phyloP scores from a whole-genome alignment of 2,329 filamentous ascomycete genomes.

The Phaeophleospora eucalypticola region DNA sequence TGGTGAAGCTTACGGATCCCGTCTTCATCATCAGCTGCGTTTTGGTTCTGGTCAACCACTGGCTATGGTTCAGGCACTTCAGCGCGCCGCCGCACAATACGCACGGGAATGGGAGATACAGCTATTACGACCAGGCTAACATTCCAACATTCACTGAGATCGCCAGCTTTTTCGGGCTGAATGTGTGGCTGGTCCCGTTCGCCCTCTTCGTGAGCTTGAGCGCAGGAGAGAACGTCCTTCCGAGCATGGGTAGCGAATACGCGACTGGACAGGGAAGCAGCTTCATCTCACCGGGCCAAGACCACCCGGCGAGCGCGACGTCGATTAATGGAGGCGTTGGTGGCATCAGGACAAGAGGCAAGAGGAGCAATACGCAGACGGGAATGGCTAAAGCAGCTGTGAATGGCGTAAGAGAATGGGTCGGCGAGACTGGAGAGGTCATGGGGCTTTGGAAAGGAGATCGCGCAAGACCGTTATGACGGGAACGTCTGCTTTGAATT shows the following conservation, averaged over 20 bases:
- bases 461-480: conserved; percentile 45
- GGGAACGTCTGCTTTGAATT: neutral
- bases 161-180: conserved; percentile 90
- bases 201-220: conserved; percentile 90
- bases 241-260: conserved; percentile 80
- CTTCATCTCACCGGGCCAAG: conserved; percentile 44
- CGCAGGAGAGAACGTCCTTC: conserved; percentile 90
- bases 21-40: conserved; percentile 80
- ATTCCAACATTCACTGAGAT: conserved; percentile 89
- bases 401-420: conserved; percentile 60
- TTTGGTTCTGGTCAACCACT: conserved; percentile 85
- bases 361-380: conserved; percentile 50
- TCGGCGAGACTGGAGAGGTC: conserved; percentile 57
- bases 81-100: conserved; percentile 54
- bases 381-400: conserved; percentile 58
- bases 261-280: conserved; percentile 55
- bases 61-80: conserved; percentile 94
- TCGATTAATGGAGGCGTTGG: conserved; percentile 37
- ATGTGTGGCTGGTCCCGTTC: conserved; percentile 95
- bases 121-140: conserved; percentile 36
- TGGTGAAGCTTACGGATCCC: conserved; percentile 83
- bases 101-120: conserved; percentile 52
- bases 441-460: conserved; percentile 61
- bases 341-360: conserved; percentile 38
- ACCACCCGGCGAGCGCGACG: conserved; percentile 26